Base-by-base conservation (phyloP, 1,139 yeast species). In the Diutina ranongensis region DNA sequence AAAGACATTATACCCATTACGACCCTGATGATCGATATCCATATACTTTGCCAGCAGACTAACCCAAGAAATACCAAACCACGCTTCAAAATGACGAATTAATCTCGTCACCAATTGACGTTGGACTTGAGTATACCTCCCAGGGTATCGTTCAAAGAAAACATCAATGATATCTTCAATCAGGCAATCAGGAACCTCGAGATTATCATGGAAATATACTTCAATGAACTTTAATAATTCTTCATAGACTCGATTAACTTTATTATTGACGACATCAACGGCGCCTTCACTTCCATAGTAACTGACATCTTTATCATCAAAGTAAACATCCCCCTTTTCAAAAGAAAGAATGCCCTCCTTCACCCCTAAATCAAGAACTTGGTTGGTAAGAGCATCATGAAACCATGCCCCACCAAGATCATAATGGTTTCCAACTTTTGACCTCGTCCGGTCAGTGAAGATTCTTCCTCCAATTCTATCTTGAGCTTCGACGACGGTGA, bases 371-470 rank as follows among this genome's bases (percentile, higher is more conserved):
- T 57, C 51, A 38, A 71, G 59, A 8, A 83, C 68, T 4, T 71
- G 71, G 56, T 87, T 87, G 40, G 74, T 69, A 45, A 86, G 63
- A 0, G 87, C 77, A 55, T 86, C 95, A 57, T 87, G 96, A 55
- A 83, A 83, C 96, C 96, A 87, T 3, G 89, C 76, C 0, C 94
- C 95, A 0, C 96, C 96, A 19, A 86, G 53, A 59, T 87, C 96
- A 56, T 82, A 81, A 5, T 55, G 47, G 21, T 56, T 54, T 1
- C 72, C 73, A 10, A 65, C 47, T 45, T 60, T 60, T 13, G 71
- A 64, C 40, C 57, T 55, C 1, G 55, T 51, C 18, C 57, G 52
- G 45, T 63, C 62, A n/a, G 64, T 54, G 42, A 51, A 50, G 44
- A 73, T 57, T 45, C 79, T 55, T 3, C 79, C 80, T 3, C 80